These are phyloP conservation scores for Shiraia sp. DNA, from an alignment of 2,329 filamentous ascomycete species.

Conservation along the genomic window DNA sequence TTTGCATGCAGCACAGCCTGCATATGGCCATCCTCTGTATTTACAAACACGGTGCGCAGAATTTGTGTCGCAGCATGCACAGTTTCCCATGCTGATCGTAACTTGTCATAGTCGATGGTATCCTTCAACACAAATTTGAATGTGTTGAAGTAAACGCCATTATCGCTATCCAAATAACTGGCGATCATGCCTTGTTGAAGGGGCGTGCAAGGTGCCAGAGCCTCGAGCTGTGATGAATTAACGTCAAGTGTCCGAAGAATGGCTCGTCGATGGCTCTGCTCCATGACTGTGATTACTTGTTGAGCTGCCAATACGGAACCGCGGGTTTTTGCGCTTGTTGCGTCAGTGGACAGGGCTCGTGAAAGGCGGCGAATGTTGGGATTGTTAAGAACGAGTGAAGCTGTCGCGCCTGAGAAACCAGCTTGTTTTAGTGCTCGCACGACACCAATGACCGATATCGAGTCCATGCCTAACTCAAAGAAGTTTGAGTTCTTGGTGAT, in stretches of 20 bases:
- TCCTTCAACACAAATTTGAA: constrained; percentile 65
- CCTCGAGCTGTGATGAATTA: constrained; percentile 63
- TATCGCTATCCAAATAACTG: constrained; percentile 62
- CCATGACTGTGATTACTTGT: constrained; percentile 66
- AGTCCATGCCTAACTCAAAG: constrained; percentile 87
- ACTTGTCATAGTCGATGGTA: constrained; percentile 48
- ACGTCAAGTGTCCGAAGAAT: constrained; percentile 60
- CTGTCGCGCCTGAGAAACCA: constrained; percentile 64
- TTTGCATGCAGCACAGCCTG: constrained; percentile 67
- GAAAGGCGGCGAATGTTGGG: constrained; percentile 48
- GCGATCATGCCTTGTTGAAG: constrained; percentile 87
- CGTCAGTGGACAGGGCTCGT: constrained; percentile 30
- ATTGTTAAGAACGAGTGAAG: constrained; percentile 69
- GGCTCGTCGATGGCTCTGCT: constrained; percentile 61
- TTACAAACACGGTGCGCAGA: constrained; percentile 72
- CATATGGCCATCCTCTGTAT: constrained; percentile 74
- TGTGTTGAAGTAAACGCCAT: constrained; percentile 73
- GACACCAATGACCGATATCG: constrained; percentile 78
- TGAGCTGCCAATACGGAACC: constrained; percentile 53
- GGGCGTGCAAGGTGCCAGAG: constrained; percentile 79
- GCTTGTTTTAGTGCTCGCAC: constrained; percentile 64
- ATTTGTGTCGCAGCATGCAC: constrained; percentile 62
- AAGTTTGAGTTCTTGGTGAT: constrained; percentile 66
- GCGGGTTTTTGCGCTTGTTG: constrained; percentile 2
- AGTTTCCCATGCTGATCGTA: constrained; percentile 63